Percentiles rank a stretch among this genome's conserved stretches.
These are phyloP conservation scores for Salvia hispanica DNA, from an alignment of 257 asterid genomes.

Conservation along the genomic window DNA sequence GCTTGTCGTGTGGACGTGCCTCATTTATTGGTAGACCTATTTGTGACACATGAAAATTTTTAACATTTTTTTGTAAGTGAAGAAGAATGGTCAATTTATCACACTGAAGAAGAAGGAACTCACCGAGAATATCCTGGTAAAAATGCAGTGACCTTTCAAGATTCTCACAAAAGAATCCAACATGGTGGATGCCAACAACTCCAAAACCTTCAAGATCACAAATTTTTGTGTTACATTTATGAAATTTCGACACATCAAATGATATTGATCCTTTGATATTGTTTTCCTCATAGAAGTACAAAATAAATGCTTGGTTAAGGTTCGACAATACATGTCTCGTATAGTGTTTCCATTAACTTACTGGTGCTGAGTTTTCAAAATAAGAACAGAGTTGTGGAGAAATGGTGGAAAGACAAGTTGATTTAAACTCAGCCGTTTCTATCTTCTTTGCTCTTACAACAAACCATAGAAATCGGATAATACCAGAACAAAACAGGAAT, in stretches of 20 bases:
- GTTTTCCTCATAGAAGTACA: too few species aligned
- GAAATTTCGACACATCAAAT: not conserved
- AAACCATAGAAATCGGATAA: too few species aligned
- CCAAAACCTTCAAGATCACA: slow-evolving; percentile 65
- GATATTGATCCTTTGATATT: not conserved
- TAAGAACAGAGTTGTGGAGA: too few species aligned
- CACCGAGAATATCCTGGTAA: slow-evolving; percentile 88
- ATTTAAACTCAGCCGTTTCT: too few species aligned
- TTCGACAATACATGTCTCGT: too few species aligned
- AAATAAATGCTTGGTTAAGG: too few species aligned
- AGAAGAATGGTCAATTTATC: not conserved
- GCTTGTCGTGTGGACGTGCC: slow-evolving; percentile 92
- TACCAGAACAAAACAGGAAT: too few species aligned
- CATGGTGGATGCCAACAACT: slow-evolving; percentile 87
- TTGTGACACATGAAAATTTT: slow-evolving; percentile 20
- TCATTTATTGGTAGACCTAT: slow-evolving; percentile 80
- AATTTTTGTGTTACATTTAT: not conserved
- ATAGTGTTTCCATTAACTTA: too few species aligned
- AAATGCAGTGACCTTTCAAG: slow-evolving; percentile 86
- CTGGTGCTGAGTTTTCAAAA: too few species aligned
- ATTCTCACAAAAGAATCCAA: slow-evolving; percentile 86
- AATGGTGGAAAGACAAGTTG: too few species aligned
- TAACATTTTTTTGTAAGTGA: not conserved
- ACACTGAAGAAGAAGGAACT: slow-evolving; percentile 16
- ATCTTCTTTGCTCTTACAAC: too few species aligned